Percentiles rank a stretch among this genome's conserved stretches.
phyloP scores from a whole-genome alignment of 768 basidiomycete genomes.

The Lactarius deliciosus region DNA sequence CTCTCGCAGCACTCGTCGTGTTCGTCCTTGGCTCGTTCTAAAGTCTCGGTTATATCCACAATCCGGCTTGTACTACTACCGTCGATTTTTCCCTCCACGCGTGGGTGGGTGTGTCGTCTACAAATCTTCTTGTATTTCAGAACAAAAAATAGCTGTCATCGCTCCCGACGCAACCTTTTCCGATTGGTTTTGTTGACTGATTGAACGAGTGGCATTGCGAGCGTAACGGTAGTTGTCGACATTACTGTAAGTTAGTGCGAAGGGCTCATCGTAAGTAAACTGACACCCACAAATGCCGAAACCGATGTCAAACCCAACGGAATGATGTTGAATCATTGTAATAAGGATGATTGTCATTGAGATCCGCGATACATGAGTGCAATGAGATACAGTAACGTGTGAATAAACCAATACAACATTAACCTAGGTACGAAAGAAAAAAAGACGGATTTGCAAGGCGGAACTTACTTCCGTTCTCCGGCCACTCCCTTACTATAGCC shows the following conservation, averaged over 20 bases:
- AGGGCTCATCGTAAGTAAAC: too few species aligned
- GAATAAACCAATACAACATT: background rate
- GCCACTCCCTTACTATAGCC: background rate
- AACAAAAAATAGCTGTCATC: background rate
- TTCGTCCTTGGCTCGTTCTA: slow-evolving; percentile 40
- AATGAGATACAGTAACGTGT: background rate
- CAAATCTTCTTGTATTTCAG: slow-evolving; percentile 22
- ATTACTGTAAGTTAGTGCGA: too few species aligned
- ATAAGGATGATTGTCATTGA: background rate
- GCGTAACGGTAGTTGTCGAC: too few species aligned
- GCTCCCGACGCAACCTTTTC: background rate
- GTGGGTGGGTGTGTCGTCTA: slow-evolving; percentile 28
- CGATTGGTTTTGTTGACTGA: background rate
- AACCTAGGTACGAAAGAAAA: background rate
- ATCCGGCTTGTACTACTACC: slow-evolving; percentile 49
- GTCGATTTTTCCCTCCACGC: slow-evolving; percentile 14
- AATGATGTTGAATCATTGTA: too few species aligned
- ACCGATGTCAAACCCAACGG: too few species aligned
- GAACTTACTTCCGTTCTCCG: background rate
- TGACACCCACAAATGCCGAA: too few species aligned
- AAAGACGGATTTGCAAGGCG: background rate
- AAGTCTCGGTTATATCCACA: slow-evolving; percentile 42
- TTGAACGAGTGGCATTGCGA: too few species aligned
- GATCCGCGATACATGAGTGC: background rate
- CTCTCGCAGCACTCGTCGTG: slow-evolving; percentile 41